Evolutionary conservation across 148 eudicot species (phyloP), one percentile per base, ranked within the genome.

Genomic region (Salicornia ramosissima): DNA sequence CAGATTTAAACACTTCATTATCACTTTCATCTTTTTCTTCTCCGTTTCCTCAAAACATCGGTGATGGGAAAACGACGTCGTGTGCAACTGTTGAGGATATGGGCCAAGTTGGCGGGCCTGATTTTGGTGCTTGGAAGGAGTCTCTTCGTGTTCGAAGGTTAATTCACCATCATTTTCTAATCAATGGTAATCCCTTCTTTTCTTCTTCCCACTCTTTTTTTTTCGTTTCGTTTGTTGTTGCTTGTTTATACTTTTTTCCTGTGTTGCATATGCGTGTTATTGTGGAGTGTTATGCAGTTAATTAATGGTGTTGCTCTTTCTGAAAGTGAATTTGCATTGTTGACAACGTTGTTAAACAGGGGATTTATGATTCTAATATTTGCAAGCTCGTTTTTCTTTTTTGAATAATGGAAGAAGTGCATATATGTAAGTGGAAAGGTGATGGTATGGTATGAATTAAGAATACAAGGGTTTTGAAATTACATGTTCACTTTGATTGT

Each of bases 11-110:
- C 21, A 45, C 45, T 5, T 42, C 75, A 26, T 70, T 60, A 13
- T 60, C 56, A 5, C 50, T 72, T 28, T 60, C 57, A 4, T 51
- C 72, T 28, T 70, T 45, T 19, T 39, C 29, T 10, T 13, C 18
- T 0, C 52, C 55, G 1, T 33, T 4, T 4, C 19, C 40, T 15
- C 1, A 30, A 10, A 73, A 22, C 5, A n/a, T n/a, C n/a, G 68
- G 26, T 55, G 53, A 72, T 47, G 55, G 50, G 45, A 45, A 45
- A 50, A 51, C 67, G 64, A 46, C 75, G 52, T 68, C 80, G 10
- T 91, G 97, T 74, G 97, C 92, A 10, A 82, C 87, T 39, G 97
- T 89, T 60, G 95, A 91, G 56, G 82, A 89, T 64, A 91, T 91
- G 97, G 97, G 97, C 0, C 74, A 76, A 28, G 74, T 50, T 39